phyloP scores from a whole-genome alignment of 768 basidiomycete genomes.

The Tylopilus intermedius region DNA sequence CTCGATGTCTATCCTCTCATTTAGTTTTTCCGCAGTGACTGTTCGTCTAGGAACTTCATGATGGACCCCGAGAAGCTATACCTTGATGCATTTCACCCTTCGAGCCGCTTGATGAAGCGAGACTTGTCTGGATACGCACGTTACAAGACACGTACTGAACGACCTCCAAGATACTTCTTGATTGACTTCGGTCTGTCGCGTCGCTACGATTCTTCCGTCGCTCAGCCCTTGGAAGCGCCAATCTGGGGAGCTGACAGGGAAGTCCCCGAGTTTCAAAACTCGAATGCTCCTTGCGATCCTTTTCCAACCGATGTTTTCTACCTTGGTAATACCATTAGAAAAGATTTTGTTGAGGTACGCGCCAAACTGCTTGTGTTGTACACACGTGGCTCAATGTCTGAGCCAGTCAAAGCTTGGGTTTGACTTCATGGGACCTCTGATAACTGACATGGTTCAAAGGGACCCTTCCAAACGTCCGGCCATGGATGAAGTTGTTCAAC shows the following conservation, averaged over 20 bases:
- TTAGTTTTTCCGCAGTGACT: background rate
- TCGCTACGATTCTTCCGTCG: background rate
- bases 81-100: background rate
- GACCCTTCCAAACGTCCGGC: conserved; percentile 23
- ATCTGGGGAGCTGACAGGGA: background rate
- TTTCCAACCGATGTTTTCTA: background rate
- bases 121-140: background rate
- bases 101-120: background rate
- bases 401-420: background rate
- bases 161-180: background rate
- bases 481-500: background rate
- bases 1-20: background rate
- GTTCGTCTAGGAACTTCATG: background rate
- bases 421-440: conserved; percentile 30
- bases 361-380: too few species aligned
- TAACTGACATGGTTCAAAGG: conserved; percentile 35
- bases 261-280: background rate
- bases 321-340: background rate
- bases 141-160: background rate
- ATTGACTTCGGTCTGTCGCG: background rate
- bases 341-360: background rate
- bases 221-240: background rate
- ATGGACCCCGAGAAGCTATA: background rate
- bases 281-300: background rate
- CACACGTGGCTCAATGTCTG: too few species aligned